Conservation (phyloP, 805 yeast genomes). For the Candida michaelii region DNA sequence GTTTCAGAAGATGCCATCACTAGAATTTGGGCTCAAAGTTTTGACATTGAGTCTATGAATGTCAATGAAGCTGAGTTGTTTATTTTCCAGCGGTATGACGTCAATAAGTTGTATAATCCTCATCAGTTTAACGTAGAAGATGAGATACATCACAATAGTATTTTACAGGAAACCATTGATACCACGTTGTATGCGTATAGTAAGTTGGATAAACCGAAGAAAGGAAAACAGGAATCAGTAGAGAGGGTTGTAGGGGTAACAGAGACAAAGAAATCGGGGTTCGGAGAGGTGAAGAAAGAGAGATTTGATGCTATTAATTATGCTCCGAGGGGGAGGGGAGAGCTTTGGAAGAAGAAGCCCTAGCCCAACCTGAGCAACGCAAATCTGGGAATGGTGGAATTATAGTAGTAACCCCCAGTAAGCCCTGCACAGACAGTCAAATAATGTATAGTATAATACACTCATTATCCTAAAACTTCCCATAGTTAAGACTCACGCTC, state of each 20-base stretch:
- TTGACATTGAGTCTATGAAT: conserved; percentile 52
- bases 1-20: conserved; percentile 62
- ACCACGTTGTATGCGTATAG: conserved; percentile 30
- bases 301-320: conserved; percentile 48
- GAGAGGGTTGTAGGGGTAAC: conserved; percentile 3
- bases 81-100: conserved; percentile 38
- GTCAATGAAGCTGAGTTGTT: conserved; percentile 51
- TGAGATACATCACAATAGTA: conserved; percentile 22
- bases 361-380: too few species aligned
- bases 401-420: too few species aligned
- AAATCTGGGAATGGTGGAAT: too few species aligned
- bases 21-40: conserved; percentile 53
- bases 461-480: too few species aligned
- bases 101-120: conserved; percentile 29
- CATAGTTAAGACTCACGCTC: too few species aligned
- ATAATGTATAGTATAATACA: too few species aligned
- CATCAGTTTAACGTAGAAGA: conserved; percentile 26
- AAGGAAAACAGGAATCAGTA: conserved; percentile 2
- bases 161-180: conserved; percentile 34
- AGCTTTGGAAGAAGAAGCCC: conserved; percentile 49
- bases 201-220: conserved; percentile 12
- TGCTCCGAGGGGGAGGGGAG: conserved; percentile 63
- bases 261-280: conserved; percentile 8
- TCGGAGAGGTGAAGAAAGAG: conserved; percentile 41
- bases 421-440: too few species aligned